Evolutionary conservation across 2,329 filamentous ascomycete genomes (phyloP).

Genomic region (Botrytis hyacinthi): DNA sequence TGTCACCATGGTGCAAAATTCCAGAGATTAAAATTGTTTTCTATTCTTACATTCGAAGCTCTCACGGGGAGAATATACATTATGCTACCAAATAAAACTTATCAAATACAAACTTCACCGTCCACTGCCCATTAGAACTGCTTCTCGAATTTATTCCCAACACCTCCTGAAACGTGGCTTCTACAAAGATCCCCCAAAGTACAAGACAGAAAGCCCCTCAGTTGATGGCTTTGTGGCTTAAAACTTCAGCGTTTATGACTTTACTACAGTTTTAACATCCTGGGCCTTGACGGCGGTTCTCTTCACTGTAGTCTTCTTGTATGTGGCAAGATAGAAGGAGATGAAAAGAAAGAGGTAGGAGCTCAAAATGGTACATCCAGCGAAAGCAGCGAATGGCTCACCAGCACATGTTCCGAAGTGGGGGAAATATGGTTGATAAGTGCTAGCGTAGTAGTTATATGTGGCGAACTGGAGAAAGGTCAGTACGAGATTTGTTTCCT

Average conservation of each 20-base stretch:
- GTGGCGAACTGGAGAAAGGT: slow-evolving; percentile 90
- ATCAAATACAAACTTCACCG: not conserved
- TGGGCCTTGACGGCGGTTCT: slow-evolving; percentile 58
- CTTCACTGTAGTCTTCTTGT: slow-evolving; percentile 79
- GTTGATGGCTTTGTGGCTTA: slow-evolving; percentile 14
- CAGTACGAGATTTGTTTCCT: slow-evolving; percentile 14
- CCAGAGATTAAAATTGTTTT: not conserved
- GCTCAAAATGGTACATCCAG: slow-evolving; percentile 86
- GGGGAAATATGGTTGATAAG: slow-evolving; percentile 82
- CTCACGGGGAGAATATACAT: not conserved
- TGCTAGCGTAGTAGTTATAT: slow-evolving; percentile 96
- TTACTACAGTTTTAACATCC: not conserved
- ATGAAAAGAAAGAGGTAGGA: slow-evolving; percentile 98
- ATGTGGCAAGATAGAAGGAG: slow-evolving; percentile 96
- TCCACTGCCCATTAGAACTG: not conserved
- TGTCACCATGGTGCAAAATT: not conserved
- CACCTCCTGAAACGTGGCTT: not conserved
- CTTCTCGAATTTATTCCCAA: not conserved
- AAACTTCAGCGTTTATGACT: not conserved
- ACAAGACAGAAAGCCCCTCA: slow-evolving; percentile 34
- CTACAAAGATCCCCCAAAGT: slow-evolving; percentile 29
- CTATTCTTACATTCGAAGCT: not conserved
- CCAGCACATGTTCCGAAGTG: slow-evolving; percentile 85
- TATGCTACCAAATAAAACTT: not conserved
- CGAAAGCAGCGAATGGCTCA: slow-evolving; percentile 93